phyloP scores from a whole-genome alignment of 345 rosid species.

The Triadica sebifera region DNA sequence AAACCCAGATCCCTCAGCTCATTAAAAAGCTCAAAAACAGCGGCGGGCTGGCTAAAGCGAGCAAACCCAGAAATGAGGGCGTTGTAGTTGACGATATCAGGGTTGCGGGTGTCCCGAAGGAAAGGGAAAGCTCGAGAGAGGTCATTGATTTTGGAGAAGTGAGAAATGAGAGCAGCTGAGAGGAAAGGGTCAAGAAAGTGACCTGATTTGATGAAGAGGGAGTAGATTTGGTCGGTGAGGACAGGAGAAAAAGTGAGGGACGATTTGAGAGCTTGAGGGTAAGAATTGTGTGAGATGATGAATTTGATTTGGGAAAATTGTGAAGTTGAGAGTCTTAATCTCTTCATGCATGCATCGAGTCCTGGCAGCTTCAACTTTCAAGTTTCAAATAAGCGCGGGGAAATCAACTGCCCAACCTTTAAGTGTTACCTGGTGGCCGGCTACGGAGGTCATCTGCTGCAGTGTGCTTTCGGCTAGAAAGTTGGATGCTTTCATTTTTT shows the following conservation, averaged over 20 bases:
- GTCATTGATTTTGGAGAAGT: constrained; percentile 27
- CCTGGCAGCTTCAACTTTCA: background rate
- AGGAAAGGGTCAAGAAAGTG: constrained; percentile 32
- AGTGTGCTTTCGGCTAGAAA: too few species aligned
- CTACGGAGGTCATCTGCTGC: too few species aligned
- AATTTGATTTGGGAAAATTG: constrained; percentile 14
- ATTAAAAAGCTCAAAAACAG: constrained; percentile 25
- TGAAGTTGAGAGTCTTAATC: background rate
- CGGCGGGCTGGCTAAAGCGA: constrained; percentile 10
- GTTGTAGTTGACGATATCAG: constrained; percentile 36
- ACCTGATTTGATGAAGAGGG: constrained; percentile 38
- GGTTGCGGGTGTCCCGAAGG: constrained; percentile 33
- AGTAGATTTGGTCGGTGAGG: constrained; percentile 38
- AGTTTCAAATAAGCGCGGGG: background rate
- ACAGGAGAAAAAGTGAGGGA: constrained; percentile 25
- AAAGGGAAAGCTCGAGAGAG: constrained; percentile 28
- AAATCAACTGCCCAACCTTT: background rate
- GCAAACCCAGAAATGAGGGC: constrained; percentile 41
- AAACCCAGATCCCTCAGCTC: constrained; percentile 31
- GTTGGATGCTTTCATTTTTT: too few species aligned
- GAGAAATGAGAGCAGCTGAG: constrained; percentile 36
- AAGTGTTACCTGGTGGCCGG: too few species aligned
- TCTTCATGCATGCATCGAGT: constrained; percentile 33
- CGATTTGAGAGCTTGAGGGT: constrained; percentile 29
- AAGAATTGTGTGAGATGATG: constrained; percentile 22